These are phyloP conservation scores for Monascus ruber DNA, from an alignment of 2,329 filamentous ascomycete genomes.

Conservation along the genomic window DNA sequence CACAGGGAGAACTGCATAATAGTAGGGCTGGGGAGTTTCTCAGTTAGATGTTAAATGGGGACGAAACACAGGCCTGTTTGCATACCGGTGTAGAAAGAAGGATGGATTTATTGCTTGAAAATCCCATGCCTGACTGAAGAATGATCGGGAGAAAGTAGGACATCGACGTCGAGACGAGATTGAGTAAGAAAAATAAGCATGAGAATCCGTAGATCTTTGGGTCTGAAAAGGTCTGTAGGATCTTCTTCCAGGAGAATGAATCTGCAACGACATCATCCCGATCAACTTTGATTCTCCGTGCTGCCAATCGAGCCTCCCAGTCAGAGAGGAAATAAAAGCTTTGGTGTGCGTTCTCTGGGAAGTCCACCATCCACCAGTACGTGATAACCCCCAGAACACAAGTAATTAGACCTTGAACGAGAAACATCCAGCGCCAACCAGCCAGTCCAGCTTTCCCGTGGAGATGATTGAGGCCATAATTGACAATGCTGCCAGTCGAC, in stretches of 20 bases:
- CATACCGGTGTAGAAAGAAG: conserved; percentile 48
- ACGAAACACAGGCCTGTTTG: not conserved
- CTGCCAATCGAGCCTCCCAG: conserved; percentile 46
- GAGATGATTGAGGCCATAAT: conserved; percentile 56
- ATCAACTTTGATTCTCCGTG: conserved; percentile 48
- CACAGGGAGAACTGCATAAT: conserved; percentile 54
- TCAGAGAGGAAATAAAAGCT: conserved; percentile 48
- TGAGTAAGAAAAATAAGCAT: conserved; percentile 54
- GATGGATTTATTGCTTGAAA: conserved; percentile 43
- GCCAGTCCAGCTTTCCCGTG: conserved; percentile 44
- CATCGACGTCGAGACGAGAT: conserved; percentile 53
- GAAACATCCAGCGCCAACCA: conserved; percentile 60
- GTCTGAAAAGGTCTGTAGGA: conserved; percentile 48
- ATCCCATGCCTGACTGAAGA: conserved; percentile 45
- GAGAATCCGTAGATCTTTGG: conserved; percentile 55
- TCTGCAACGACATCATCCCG: conserved; percentile 49
- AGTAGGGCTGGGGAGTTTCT: conserved; percentile 43
- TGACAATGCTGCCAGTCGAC: conserved; percentile 55
- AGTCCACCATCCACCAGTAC: conserved; percentile 62
- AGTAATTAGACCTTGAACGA: conserved; percentile 54
- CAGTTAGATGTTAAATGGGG: conserved; percentile 1
- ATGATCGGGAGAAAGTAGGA: conserved; percentile 56
- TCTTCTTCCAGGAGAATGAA: conserved; percentile 43
- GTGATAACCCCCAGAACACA: conserved; percentile 48
- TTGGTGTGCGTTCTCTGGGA: conserved; percentile 49